A percentile compares a stretch with the other conserved stretches of the same genome.
Conservation (phyloP, 1,139 yeast species). For the Diutina ranongensis region DNA sequence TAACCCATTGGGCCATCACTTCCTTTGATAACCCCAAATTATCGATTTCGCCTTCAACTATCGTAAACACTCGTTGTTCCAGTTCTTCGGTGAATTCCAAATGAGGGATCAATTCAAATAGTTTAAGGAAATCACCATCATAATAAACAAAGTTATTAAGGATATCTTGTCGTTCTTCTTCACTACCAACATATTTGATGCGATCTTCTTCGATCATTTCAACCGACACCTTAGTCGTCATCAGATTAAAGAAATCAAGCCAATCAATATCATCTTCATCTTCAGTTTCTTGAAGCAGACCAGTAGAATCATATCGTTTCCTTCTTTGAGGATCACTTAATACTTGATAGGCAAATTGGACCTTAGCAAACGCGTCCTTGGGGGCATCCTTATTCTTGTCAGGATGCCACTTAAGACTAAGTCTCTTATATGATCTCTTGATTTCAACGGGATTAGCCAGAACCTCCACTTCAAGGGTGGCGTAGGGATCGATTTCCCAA, state of each 20-base stretch:
- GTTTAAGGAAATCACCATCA: conserved; percentile 57
- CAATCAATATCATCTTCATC: conserved; percentile 39
- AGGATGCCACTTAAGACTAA: conserved; percentile 67
- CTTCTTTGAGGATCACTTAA: conserved; percentile 49
- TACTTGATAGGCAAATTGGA: conserved; percentile 69
- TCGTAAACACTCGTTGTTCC: conserved; percentile 45
- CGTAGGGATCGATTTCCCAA: conserved; percentile 48
- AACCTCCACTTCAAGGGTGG: conserved; percentile 32
- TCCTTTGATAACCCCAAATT: conserved; percentile 15
- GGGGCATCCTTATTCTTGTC: conserved; percentile 46
- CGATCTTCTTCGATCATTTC: conserved; percentile 70
- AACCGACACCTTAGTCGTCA: conserved; percentile 51
- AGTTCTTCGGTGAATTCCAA: conserved; percentile 52
- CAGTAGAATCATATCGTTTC: conserved; percentile 55
- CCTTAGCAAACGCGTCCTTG: conserved; percentile 44
- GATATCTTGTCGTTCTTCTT: conserved; percentile 60
- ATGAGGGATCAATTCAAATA: conserved; percentile 72
- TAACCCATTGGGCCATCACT: conserved; percentile 35
- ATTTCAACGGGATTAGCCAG: conserved; percentile 41
- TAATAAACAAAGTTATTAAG: conserved; percentile 43
- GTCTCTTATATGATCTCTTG: conserved; percentile 60
- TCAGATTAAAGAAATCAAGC: conserved; percentile 51
- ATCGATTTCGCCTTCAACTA: conserved; percentile 34
- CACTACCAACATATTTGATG: conserved; percentile 47
- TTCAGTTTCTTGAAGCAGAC: conserved; percentile 29